Conservation (phyloP, 257 asterid species). For the Avicennia marina region DNA sequence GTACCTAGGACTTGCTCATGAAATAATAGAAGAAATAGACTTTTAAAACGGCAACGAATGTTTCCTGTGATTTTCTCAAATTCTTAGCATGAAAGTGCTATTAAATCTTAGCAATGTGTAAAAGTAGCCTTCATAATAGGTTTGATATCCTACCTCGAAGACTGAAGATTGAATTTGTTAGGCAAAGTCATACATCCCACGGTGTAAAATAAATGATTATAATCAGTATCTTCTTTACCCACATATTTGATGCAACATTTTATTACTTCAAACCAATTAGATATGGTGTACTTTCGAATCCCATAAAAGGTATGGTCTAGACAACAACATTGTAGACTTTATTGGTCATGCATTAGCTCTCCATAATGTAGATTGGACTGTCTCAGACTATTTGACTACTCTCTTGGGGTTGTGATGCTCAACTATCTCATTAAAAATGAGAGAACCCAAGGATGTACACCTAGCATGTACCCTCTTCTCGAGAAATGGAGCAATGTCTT, state of each 20-base stretch:
- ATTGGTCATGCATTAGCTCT: slow-evolving; percentile 93
- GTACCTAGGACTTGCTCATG: not conserved
- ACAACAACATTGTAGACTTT: slow-evolving; percentile 87
- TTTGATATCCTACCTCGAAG: not conserved
- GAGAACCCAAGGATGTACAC: no score
- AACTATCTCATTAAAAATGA: no score
- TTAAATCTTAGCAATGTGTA: not conserved
- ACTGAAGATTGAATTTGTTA: not conserved
- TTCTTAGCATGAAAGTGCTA: not conserved
- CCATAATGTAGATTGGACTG: no score
- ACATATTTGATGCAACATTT: not conserved
- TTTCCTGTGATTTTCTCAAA: not conserved
- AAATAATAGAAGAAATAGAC: not conserved
- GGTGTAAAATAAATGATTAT: not conserved
- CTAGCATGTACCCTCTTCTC: no score
- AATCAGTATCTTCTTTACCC: slow-evolving; percentile 8
- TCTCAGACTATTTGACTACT: no score
- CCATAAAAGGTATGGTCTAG: slow-evolving; percentile 87
- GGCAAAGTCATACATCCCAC: not conserved
- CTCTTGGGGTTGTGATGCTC: no score
- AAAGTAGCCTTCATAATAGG: no score
- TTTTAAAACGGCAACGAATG: not conserved
- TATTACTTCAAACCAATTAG: slow-evolving; percentile 2
- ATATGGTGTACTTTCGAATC: no score
- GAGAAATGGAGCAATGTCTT: no score